A percentile compares a stretch with the other conserved stretches of the same genome.
Evolutionary conservation across 306 rosid species (phyloP).

Genomic region (Trifolium dubium): DNA sequence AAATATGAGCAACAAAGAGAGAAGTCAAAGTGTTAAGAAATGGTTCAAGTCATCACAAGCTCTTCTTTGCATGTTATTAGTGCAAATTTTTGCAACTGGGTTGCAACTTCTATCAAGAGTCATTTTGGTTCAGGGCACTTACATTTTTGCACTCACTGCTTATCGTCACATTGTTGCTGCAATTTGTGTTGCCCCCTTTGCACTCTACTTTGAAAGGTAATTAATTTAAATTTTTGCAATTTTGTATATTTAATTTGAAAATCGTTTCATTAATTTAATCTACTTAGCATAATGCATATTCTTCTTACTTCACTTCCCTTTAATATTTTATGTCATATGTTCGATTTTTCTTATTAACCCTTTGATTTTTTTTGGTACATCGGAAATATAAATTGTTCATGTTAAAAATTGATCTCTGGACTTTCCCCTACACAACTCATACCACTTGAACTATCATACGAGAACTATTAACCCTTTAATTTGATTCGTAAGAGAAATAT

Average conservation of each 20-base stretch:
- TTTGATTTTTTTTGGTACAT: too few relatives aligned
- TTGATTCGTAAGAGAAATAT: too few relatives aligned
- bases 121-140: conserved; percentile 53
- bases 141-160: conserved; percentile 60
- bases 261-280: background rate
- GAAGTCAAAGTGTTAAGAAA: conserved; percentile 10
- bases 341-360: too few relatives aligned
- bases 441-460: too few relatives aligned
- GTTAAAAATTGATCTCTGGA: too few relatives aligned
- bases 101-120: conserved; percentile 60
- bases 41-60: conserved; percentile 47
- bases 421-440: too few relatives aligned
- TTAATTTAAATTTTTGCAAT: background rate
- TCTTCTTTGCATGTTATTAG: conserved; percentile 56
- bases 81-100: conserved; percentile 55
- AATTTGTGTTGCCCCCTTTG: conserved; percentile 70
- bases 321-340: too few relatives aligned
- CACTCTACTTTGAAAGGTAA: conserved; percentile 64
- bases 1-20: background rate
- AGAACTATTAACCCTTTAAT: too few relatives aligned
- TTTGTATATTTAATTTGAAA: background rate
- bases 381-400: too few relatives aligned
- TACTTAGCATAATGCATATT: too few relatives aligned
- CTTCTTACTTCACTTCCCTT: too few relatives aligned
- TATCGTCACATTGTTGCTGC: conserved; percentile 70